Percentiles rank a stretch among this genome's conserved stretches.
These are phyloP conservation scores for Diaporthe sp. DNA, from an alignment of 2,329 filamentous ascomycete species.

Conservation along the genomic window DNA sequence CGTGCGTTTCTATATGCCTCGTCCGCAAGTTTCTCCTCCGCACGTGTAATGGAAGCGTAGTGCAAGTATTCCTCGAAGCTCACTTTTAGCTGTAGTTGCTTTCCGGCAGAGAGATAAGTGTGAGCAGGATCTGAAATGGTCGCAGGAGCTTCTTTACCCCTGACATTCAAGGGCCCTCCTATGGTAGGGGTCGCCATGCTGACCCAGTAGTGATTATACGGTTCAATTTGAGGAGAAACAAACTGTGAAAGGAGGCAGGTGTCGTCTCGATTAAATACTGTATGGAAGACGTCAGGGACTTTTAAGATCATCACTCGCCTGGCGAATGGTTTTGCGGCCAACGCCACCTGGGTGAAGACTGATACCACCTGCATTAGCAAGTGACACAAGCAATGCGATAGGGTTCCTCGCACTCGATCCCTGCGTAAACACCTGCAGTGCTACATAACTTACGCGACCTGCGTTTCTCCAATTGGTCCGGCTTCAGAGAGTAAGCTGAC, in stretches of 20 bases:
- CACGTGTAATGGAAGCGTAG: slow-evolving; percentile 24
- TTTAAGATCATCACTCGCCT: neutral
- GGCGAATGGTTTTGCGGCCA: neutral
- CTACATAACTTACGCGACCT: neutral
- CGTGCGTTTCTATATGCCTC: neutral
- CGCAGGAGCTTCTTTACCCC: neutral
- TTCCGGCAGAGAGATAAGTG: neutral
- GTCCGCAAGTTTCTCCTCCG: slow-evolving; percentile 7
- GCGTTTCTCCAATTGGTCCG: neutral
- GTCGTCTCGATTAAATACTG: neutral
- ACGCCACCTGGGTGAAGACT: neutral
- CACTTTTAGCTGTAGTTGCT: neutral
- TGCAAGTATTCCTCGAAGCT: slow-evolving; percentile 18
- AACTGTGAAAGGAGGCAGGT: neutral
- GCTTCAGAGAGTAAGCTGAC: neutral
- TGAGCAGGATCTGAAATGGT: neutral
- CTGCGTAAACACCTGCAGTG: neutral
- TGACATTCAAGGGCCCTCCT: slow-evolving; percentile 6
- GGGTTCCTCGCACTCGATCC: slow-evolving; percentile 4
- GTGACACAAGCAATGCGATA: slow-evolving; percentile 3
- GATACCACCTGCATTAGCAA: slow-evolving; percentile 1
- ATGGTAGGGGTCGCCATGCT: neutral
- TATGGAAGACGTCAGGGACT: neutral
- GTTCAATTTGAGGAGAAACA: neutral
- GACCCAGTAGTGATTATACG: neutral